Evolutionary conservation across 805 yeast species (phyloP).

Genomic region (Wickerhamiella lipophila): DNA sequence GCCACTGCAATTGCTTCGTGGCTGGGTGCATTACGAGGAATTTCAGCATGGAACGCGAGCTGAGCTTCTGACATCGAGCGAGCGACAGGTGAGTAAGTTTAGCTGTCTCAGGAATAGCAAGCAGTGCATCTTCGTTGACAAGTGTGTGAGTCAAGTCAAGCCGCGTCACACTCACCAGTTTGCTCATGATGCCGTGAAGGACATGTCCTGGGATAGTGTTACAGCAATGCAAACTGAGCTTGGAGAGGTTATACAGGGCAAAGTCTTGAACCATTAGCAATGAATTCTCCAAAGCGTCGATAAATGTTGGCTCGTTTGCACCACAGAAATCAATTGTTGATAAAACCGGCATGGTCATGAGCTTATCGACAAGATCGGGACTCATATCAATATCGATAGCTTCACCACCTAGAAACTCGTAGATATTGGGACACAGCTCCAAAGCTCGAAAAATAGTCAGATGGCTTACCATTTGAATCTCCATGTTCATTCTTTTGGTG

Average conservation of each 20-base stretch:
- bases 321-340: conserved; percentile 82
- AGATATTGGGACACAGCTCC: conserved; percentile 45
- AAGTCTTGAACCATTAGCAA: conserved; percentile 17
- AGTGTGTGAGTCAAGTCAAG: conserved; percentile 75
- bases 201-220: conserved; percentile 54
- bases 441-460: conserved; percentile 56
- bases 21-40: conserved; percentile 66
- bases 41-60: conserved; percentile 57
- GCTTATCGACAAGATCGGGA: conserved; percentile 38
- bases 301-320: conserved; percentile 54
- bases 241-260: conserved; percentile 27
- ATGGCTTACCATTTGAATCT: conserved; percentile 79
- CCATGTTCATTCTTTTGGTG: conserved; percentile 78
- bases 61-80: conserved; percentile 50
- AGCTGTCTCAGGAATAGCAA: conserved; percentile 42
- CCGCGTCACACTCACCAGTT: conserved; percentile 43
- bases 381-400: conserved; percentile 75
- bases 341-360: conserved; percentile 47
- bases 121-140: conserved; percentile 50
- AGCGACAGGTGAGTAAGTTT: conserved; percentile 63
- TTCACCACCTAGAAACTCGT: conserved; percentile 74
- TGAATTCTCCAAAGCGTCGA: conserved; percentile 40
- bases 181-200: conserved; percentile 46
- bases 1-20: conserved; percentile 45
- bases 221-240: conserved; percentile 77